Percentiles rank a stretch among this genome's conserved stretches.
These are phyloP conservation scores for Eruca vesicaria DNA, from an alignment of 441 rosid genomes.

Conservation along the genomic window DNA sequence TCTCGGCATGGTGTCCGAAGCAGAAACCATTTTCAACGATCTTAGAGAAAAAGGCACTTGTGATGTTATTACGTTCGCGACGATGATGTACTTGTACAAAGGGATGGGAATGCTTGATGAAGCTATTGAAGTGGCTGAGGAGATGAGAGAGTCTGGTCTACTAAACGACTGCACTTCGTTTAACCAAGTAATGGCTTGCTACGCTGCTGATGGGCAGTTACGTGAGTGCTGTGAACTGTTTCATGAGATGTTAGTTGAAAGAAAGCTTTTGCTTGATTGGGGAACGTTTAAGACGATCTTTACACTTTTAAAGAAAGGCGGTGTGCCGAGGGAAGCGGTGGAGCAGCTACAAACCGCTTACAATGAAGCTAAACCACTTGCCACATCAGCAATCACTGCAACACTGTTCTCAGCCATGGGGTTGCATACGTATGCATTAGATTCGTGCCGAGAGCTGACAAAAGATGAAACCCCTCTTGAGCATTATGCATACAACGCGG, in stretches of 20 bases:
- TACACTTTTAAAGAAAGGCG: conserved; percentile 70
- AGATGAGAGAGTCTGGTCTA: conserved; percentile 71
- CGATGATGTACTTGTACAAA: conserved; percentile 83
- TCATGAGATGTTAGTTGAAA: conserved; percentile 62
- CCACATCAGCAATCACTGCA: conserved; percentile 58
- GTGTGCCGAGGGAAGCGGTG: conserved; percentile 71
- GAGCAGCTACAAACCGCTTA: conserved; percentile 67
- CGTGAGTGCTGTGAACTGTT: conserved; percentile 64
- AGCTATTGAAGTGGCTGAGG: conserved; percentile 82
- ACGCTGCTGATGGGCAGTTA: conserved; percentile 63
- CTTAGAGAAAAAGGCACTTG: conserved; percentile 60
- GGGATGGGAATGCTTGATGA: conserved; percentile 84
- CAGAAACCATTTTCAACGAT: conserved; percentile 54
- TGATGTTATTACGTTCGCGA: conserved; percentile 68
- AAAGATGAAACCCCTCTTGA: conserved; percentile 44
- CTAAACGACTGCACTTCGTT: conserved; percentile 61
- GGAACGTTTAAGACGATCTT: conserved; percentile 66
- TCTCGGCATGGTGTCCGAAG: conserved; percentile 77
- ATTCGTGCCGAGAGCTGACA: conserved; percentile 48
- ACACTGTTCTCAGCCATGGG: conserved; percentile 69
- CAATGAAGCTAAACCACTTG: conserved; percentile 65
- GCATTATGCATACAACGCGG: conserved; percentile 63
- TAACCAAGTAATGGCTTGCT: conserved; percentile 76
- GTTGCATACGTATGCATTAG: conserved; percentile 53
- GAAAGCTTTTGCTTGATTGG: conserved; percentile 59